Base-by-base conservation (phyloP, 768 basidiomycete genomes). In the Multifurca ochricompacta region DNA sequence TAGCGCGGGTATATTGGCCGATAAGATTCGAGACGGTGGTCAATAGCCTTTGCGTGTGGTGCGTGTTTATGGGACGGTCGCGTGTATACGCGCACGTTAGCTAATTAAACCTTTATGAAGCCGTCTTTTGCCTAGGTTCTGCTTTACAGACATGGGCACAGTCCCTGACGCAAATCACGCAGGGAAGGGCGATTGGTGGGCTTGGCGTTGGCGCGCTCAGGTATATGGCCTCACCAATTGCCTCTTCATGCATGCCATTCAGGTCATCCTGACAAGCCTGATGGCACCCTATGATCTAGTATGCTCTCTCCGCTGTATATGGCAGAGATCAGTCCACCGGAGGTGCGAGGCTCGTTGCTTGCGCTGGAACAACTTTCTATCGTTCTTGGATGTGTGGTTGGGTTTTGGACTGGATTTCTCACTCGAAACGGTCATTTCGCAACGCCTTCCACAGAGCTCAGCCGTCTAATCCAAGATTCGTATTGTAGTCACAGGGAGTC, bases 241-340 rank as follows among this genome's bases (percentile, higher is more conserved):
- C 31, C 19, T 34, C n/a, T 6, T 11, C 27, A 16, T 32, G 31
- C 27, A 16, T 47, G 9, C 19, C 34, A 23, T 50, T 19, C 42
- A 40, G 53, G 18, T 8, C 40, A 6, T 30, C n/a, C 48, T 61
- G 31, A 61, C 47, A 35, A 34, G n/a, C 31, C 28, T 18, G 36
- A 25, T 40, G 6, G 34, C 43, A 41, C 25, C 23, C 30, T 23
- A 16, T 3, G 27, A 3, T 28, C 3, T 47, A 88, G 87, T 63
- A 88, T 85, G 80, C 71, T 89, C n/a, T 80, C 81, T 0, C 86
- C 87, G 0, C 70, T 90, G 21, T 91, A 90, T 67, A 88, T 90
- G 75, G 81, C 87, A 1, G 88, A 91, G 69, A 91, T 91, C 48
- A 84, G 84, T 57, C 79, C 87, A 9, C 87, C 88, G 0, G 87